Evolutionary conservation across 768 basidiomycete genomes (phyloP).

Genomic region (Leucogyrophana mollusca): DNA sequence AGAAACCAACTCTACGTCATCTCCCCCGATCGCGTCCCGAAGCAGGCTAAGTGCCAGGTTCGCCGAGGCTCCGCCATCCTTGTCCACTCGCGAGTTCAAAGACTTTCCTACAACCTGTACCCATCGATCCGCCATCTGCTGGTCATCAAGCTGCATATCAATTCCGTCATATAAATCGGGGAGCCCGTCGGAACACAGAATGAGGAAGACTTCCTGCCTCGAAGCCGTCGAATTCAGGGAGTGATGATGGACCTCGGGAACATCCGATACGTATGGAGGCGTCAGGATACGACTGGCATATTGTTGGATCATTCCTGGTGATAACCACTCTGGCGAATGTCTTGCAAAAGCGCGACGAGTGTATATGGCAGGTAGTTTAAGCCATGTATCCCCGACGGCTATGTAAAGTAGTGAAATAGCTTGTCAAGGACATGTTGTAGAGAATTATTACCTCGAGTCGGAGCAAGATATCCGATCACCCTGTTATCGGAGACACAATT

Average conservation of each 20-base stretch:
- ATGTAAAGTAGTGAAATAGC: slow-evolving; percentile 7
- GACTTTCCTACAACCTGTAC: slow-evolving; percentile 27
- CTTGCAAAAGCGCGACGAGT: slow-evolving; percentile 29
- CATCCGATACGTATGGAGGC: slow-evolving; percentile 44
- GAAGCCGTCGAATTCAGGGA: slow-evolving; percentile 20
- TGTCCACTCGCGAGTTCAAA: slow-evolving; percentile 16
- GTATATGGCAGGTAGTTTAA: slow-evolving; percentile 33
- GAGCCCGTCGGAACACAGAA: slow-evolving; percentile 49
- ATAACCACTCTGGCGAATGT: slow-evolving; percentile 22
- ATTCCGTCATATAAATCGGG: slow-evolving; percentile 37
- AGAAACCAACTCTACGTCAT: slow-evolving; percentile 37
- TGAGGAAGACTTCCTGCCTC: slow-evolving; percentile 28
- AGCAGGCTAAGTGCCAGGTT: slow-evolving; percentile 42
- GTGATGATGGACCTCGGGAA: slow-evolving; percentile 40
- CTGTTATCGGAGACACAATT: slow-evolving; percentile 28
- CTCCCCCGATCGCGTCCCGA: slow-evolving; percentile 43
- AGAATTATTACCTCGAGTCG: slow-evolving; percentile 34
- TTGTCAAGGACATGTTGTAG: no score
- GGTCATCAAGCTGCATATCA: slow-evolving; percentile 17
- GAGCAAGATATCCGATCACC: slow-evolving; percentile 37
- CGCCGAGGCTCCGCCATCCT: slow-evolving; percentile 8
- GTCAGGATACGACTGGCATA: slow-evolving; percentile 38
- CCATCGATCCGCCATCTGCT: slow-evolving; percentile 35
- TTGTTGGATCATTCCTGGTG: slow-evolving; percentile 12
- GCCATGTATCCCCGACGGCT: slow-evolving; percentile 33